phyloP scores from a whole-genome alignment of 495 filamentous ascomycete genomes.

The Penicillium parvum region DNA sequence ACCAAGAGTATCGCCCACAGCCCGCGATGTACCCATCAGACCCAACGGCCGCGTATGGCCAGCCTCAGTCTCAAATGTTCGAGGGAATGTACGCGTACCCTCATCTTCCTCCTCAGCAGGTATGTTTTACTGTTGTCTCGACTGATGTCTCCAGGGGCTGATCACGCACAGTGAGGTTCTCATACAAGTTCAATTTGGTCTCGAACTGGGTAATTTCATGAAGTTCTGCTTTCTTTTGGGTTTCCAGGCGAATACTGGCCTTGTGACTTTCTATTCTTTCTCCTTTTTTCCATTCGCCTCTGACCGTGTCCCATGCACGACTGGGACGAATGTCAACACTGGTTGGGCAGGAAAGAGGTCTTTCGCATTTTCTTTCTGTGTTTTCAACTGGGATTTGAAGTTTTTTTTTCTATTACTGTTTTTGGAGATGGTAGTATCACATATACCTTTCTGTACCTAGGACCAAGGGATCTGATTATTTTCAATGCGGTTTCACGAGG shows the following conservation, averaged over 20 bases:
- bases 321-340: conserved; percentile 2
- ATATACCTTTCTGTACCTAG: conserved; percentile 6
- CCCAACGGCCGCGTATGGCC: conserved; percentile 64
- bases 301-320: conserved; percentile 3
- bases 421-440: conserved; percentile 5
- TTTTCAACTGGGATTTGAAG: background rate
- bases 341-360: no score
- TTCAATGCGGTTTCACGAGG: background rate
- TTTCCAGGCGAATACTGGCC: conserved; percentile 21
- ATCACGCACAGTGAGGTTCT: conserved; percentile 3
- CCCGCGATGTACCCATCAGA: conserved; percentile 73
- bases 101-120: conserved; percentile 79
- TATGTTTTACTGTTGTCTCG: conserved; percentile 36
- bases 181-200: conserved; percentile 3
- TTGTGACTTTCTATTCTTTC: conserved; percentile 4
- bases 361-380: background rate
- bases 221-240: conserved; percentile 6
- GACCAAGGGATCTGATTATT: background rate
- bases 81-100: conserved; percentile 82
- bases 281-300: conserved; percentile 2
- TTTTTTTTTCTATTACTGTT: conserved; percentile 3
- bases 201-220: conserved; percentile 18
- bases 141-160: conserved; percentile 1
- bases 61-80: conserved; percentile 76
- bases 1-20: conserved; percentile 75